Conservation (phyloP, 2,329 filamentous ascomycete species). For the Blastomyces parvus region DNA sequence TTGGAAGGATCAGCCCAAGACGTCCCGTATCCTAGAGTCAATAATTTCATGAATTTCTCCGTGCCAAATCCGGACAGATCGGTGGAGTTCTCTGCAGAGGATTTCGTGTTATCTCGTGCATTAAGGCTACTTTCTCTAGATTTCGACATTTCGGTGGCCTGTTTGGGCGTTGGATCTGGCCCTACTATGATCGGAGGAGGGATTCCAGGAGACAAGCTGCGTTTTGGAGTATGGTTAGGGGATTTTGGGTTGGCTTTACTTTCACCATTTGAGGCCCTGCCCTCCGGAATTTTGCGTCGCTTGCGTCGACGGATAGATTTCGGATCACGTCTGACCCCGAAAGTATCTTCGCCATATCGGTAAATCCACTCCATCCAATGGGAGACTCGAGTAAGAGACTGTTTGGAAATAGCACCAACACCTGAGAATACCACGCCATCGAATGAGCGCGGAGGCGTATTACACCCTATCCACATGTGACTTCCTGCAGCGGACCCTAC, state of each 20-base stretch:
- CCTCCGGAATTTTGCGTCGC: conserved; percentile 15
- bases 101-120: conserved; percentile 7
- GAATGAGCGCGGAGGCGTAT: conserved; percentile 55
- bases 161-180: conserved; percentile 14
- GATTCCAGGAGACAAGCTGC: conserved; percentile 31
- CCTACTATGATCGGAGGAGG: conserved; percentile 35
- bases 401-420: conserved; percentile 59
- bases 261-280: not conserved
- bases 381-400: conserved; percentile 62
- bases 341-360: conserved; percentile 71
- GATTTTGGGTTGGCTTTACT: not conserved
- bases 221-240: conserved; percentile 15
- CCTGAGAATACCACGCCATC: conserved; percentile 86
- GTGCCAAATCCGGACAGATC: conserved; percentile 29
- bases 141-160: conserved; percentile 11
- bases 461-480: conserved; percentile 61
- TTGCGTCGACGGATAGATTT: conserved; percentile 50
- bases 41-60: conserved; percentile 41
- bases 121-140: conserved; percentile 15
- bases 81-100: conserved; percentile 15
- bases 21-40: conserved; percentile 43
- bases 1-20: conserved; percentile 36
- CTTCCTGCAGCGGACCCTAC: conserved; percentile 14
- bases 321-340: conserved; percentile 74
- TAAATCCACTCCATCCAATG: conserved; percentile 87